Evolutionary conservation across 2,329 filamentous ascomycete species (phyloP).

Genomic region (Phaeosphaeriaceae sp.): DNA sequence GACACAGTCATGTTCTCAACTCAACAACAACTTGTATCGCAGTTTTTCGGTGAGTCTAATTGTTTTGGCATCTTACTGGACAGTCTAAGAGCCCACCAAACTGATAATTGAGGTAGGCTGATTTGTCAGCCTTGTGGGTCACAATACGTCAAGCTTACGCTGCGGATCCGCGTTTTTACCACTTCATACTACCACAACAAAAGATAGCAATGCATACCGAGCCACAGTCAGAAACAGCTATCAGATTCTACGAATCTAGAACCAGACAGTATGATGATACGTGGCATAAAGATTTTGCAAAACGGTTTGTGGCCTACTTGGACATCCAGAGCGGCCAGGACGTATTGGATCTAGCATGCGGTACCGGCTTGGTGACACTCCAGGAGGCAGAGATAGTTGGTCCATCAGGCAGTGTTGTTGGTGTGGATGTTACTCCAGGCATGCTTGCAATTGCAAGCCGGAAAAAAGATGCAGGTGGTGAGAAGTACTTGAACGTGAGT

Average conservation of each 20-base stretch:
- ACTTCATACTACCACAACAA: neutral
- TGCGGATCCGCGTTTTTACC: neutral
- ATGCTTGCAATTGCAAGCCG: constrained; percentile 49
- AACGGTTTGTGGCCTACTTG: constrained; percentile 44
- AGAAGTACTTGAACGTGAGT: constrained; percentile 40
- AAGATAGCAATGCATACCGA: constrained; percentile 18
- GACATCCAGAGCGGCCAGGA: constrained; percentile 45
- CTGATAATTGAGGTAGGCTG: neutral
- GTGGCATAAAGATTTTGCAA: constrained; percentile 51
- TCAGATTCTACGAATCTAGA: constrained; percentile 45
- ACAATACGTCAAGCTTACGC: neutral
- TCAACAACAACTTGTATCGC: too few species aligned
- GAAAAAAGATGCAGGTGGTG: constrained; percentile 33
- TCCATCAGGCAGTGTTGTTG: constrained; percentile 45
- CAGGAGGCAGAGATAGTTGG: constrained; percentile 49
- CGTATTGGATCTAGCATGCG: constrained; percentile 56
- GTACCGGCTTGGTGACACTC: constrained; percentile 53
- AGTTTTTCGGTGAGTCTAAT: neutral
- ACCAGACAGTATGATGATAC: constrained; percentile 48
- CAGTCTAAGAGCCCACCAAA: constrained; percentile 5
- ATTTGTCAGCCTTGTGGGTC: constrained; percentile 3
- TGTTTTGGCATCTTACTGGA: neutral
- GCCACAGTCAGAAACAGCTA: constrained; percentile 36
- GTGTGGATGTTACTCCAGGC: constrained; percentile 50
- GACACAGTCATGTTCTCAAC: too few species aligned